phyloP scores from a whole-genome alignment of 1,284 basidiomycete genomes.

The Marasmius fiardii region DNA sequence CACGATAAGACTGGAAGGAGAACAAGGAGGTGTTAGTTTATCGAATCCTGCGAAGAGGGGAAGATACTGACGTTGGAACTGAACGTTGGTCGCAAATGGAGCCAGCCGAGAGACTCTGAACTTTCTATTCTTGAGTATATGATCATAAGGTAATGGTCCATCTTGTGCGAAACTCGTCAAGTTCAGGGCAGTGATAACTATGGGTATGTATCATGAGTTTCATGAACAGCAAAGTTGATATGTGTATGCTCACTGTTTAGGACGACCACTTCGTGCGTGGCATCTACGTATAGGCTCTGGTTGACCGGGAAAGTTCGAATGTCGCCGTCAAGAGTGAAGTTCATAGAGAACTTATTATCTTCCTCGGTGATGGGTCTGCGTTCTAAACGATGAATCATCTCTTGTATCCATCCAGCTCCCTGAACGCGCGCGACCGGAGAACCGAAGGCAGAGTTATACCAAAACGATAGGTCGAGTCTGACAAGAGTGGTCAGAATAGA shows the following conservation, averaged over 20 bases:
- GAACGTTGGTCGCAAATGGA: constrained; percentile 75
- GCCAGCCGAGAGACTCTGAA: constrained; percentile 70
- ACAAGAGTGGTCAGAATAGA: neutral
- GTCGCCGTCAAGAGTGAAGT: constrained; percentile 73
- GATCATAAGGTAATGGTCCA: constrained; percentile 71
- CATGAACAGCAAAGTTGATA: constrained; percentile 3
- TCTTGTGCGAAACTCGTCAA: constrained; percentile 63
- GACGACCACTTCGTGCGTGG: constrained; percentile 83
- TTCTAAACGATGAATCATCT: constrained; percentile 77
- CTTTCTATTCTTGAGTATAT: constrained; percentile 58
- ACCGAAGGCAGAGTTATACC: constrained; percentile 79
- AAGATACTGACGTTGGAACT: constrained; percentile 62
- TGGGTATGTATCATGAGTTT: neutral
- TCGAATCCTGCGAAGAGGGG: neutral
- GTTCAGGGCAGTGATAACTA: constrained; percentile 73
- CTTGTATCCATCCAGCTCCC: constrained; percentile 84
- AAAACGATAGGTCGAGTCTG: constrained; percentile 51
- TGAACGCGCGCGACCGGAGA: constrained; percentile 76
- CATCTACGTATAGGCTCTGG: constrained; percentile 82
- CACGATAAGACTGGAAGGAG: constrained; percentile 51
- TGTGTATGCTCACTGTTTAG: constrained; percentile 59
- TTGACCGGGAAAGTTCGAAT: constrained; percentile 76
- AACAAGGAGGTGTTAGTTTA: constrained; percentile 3
- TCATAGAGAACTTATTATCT: constrained; percentile 73
- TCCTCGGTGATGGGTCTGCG: constrained; percentile 57